These are phyloP conservation scores for Diutina sp. DNA, from an alignment of 1,139 yeast species.

Conservation along the genomic window DNA sequence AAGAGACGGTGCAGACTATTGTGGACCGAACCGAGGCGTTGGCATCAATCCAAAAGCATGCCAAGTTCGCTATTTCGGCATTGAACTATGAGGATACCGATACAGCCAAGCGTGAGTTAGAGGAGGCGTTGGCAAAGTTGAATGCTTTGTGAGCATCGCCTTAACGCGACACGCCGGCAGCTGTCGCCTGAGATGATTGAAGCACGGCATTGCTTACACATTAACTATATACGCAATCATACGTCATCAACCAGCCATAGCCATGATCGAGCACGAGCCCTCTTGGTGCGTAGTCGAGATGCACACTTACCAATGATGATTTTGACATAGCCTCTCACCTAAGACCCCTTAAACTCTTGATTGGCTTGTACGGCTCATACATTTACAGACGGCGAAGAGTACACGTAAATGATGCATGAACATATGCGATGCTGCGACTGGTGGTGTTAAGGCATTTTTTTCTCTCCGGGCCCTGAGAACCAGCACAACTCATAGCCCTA, in stretches of 20 bases:
- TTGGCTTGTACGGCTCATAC: background rate
- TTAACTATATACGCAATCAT: background rate
- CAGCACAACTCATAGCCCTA: background rate
- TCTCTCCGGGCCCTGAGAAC: background rate
- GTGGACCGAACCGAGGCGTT: constrained; percentile 50
- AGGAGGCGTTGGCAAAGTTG: background rate
- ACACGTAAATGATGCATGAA: background rate
- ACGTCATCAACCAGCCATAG: background rate
- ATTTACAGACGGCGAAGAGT: background rate
- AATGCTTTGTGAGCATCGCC: background rate
- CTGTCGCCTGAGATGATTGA: background rate
- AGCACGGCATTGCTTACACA: background rate
- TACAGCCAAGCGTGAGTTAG: constrained; percentile 72
- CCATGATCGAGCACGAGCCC: background rate
- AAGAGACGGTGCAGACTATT: constrained; percentile 34
- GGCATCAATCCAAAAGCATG: constrained; percentile 66
- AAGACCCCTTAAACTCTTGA: no score
- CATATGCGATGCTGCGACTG: background rate
- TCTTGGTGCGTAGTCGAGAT: background rate
- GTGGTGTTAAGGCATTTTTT: background rate
- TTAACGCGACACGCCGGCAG: background rate
- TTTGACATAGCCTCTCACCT: no score
- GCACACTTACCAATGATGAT: background rate
- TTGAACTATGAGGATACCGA: constrained; percentile 77
- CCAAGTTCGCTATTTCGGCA: constrained; percentile 89